A percentile compares a stretch with the other conserved stretches of the same genome.
Evolutionary conservation across 1,139 yeast genomes (phyloP).

Genomic region (Debaryomycetaceae sp.): DNA sequence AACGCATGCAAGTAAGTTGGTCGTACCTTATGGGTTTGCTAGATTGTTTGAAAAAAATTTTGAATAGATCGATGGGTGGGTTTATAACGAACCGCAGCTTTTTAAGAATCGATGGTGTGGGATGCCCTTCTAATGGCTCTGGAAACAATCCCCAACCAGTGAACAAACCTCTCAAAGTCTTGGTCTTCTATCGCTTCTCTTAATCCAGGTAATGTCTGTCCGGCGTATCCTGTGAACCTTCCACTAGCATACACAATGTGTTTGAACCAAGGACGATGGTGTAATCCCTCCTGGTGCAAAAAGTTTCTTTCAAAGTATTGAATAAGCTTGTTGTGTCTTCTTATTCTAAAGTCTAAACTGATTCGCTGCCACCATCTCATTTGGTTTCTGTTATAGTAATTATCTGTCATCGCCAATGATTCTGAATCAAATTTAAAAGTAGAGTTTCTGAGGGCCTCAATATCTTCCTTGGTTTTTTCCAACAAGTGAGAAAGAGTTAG

Average conservation of each 20-base stretch:
- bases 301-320: conserved; percentile 67
- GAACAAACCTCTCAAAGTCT: conserved; percentile 48
- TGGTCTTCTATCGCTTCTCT: conserved; percentile 75
- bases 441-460: conserved; percentile 21
- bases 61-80: too few species aligned
- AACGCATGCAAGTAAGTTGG: too few species aligned
- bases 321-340: conserved; percentile 39
- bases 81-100: too few species aligned
- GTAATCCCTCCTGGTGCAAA: conserved; percentile 59
- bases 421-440: conserved; percentile 37
- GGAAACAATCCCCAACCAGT: conserved; percentile 55
- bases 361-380: conserved; percentile 43
- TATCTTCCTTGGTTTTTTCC: conserved; percentile 21
- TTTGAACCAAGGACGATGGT: conserved; percentile 77
- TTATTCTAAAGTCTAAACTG: conserved; percentile 30
- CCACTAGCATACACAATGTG: conserved; percentile 85
- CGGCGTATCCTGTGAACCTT: conserved; percentile 81
- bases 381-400: conserved; percentile 31
- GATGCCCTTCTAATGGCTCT: conserved; percentile 27
- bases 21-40: too few species aligned
- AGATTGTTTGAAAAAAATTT: too few species aligned
- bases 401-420: conserved; percentile 29
- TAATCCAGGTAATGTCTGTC: conserved; percentile 77
- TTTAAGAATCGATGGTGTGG: not conserved
- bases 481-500: conserved; percentile 29